These are phyloP conservation scores for Fragosphaeria purpurea DNA, from an alignment of 2,329 filamentous ascomycete species.

Conservation along the genomic window DNA sequence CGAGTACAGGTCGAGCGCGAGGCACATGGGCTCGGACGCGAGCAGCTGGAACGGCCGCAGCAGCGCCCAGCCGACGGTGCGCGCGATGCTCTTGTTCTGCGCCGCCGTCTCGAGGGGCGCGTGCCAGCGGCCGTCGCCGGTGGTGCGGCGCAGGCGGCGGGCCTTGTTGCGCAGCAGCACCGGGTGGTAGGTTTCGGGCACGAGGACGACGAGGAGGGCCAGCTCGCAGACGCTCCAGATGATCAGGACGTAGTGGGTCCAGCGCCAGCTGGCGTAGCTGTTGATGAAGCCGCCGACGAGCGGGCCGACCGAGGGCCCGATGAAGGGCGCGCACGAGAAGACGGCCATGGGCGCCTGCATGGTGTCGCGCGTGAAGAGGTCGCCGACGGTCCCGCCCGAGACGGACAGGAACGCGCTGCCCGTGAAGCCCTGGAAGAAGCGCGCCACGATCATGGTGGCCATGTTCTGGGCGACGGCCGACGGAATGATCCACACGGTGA, in stretches of 20 bases:
- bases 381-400: conserved; percentile 76
- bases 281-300: conserved; percentile 42
- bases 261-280: conserved; percentile 47
- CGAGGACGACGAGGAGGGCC: conserved; percentile 54
- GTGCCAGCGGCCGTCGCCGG: conserved; percentile 65
- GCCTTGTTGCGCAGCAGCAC: conserved; percentile 67
- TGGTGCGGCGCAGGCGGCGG: conserved; percentile 56
- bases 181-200: conserved; percentile 83
- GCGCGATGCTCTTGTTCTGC: conserved; percentile 47
- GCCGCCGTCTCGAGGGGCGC: conserved; percentile 66
- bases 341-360: conserved; percentile 77
- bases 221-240: conserved; percentile 68
- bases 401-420: conserved; percentile 63
- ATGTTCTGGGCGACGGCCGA: conserved; percentile 75
- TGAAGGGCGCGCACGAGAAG: conserved; percentile 57
- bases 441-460: conserved; percentile 64
- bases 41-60: conserved; percentile 71
- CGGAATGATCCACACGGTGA: conserved; percentile 71
- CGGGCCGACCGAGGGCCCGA: conserved; percentile 50
- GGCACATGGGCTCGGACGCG: conserved; percentile 72
- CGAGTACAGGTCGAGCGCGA: conserved; percentile 71
- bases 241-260: conserved; percentile 75
- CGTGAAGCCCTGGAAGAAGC: conserved; percentile 68
- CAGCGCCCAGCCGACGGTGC: conserved; percentile 49
- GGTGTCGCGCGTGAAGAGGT: conserved; percentile 59